phyloP scores from a whole-genome alignment of 768 basidiomycete genomes.

The Hebeloma cylindrosporum region DNA sequence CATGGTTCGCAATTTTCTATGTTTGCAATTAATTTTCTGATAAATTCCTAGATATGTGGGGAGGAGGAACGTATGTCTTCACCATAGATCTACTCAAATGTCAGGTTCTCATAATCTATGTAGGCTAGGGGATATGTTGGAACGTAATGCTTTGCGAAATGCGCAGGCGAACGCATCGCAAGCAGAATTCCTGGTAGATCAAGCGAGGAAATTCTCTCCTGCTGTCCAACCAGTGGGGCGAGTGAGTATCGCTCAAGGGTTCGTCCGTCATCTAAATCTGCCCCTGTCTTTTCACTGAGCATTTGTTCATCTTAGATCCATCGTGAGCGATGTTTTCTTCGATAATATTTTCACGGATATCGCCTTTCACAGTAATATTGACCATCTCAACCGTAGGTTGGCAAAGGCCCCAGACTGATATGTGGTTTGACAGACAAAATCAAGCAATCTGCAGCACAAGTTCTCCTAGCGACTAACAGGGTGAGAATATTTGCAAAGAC shows the following conservation, averaged over 20 bases:
- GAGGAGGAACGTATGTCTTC: slow-evolving; percentile 34
- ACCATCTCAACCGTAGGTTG: neutral
- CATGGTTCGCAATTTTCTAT: slow-evolving; percentile 30
- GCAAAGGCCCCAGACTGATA: slow-evolving; percentile 8
- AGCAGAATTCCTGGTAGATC: slow-evolving; percentile 35
- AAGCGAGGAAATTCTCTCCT: slow-evolving; percentile 38
- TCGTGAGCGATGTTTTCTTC: slow-evolving; percentile 42
- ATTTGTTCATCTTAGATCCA: slow-evolving; percentile 30
- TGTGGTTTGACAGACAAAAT: slow-evolving; percentile 35
- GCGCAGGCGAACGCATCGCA: slow-evolving; percentile 37
- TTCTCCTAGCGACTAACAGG: slow-evolving; percentile 34
- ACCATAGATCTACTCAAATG: neutral
- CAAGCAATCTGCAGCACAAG: slow-evolving; percentile 33
- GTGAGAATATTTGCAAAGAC: slow-evolving; percentile 26
- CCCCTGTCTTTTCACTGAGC: neutral
- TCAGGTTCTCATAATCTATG: neutral
- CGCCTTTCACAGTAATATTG: slow-evolving; percentile 39
- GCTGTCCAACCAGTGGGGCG: slow-evolving; percentile 38
- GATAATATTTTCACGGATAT: slow-evolving; percentile 45
- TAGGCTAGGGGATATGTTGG: slow-evolving; percentile 42
- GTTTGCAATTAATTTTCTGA: neutral
- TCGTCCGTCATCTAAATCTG: slow-evolving; percentile 2
- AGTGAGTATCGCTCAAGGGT: slow-evolving; percentile 42
- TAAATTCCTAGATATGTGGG: slow-evolving; percentile 37
- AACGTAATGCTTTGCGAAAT: slow-evolving; percentile 37